Evolutionary conservation across 129 eudicot genomes (phyloP).

Genomic region (Daucus carota): DNA sequence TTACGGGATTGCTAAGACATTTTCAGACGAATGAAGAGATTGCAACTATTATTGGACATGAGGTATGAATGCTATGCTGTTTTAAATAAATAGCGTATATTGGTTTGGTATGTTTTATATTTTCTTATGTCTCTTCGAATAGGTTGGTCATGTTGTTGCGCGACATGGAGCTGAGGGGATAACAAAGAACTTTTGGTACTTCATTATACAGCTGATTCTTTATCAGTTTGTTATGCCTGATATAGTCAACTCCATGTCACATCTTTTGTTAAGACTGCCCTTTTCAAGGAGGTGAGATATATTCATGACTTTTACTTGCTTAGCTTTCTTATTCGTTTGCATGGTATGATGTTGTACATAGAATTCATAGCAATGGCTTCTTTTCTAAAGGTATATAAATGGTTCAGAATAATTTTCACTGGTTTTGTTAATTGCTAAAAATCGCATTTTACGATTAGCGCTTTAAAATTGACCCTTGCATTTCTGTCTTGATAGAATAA

Average conservation of each 20-base stretch:
- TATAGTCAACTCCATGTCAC: slow-evolving; percentile 70
- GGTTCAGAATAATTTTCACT: too few relatives aligned
- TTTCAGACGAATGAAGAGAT: slow-evolving; percentile 66
- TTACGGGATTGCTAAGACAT: slow-evolving; percentile 74
- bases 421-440: too few relatives aligned
- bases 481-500: too few relatives aligned
- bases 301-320: background rate
- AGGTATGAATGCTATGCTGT: slow-evolving; percentile 32
- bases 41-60: slow-evolving; percentile 94
- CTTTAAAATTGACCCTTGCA: too few relatives aligned
- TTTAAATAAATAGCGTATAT: background rate
- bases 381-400: too few relatives aligned
- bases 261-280: slow-evolving; percentile 73
- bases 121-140: slow-evolving; percentile 14
- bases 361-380: background rate
- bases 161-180: slow-evolving; percentile 83
- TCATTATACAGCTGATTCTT: slow-evolving; percentile 52
- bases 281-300: slow-evolving; percentile 66
- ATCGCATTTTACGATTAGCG: too few relatives aligned
- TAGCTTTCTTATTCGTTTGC: background rate
- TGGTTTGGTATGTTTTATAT: background rate
- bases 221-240: slow-evolving; percentile 74
- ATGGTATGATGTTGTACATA: too few relatives aligned
- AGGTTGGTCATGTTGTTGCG: slow-evolving; percentile 96
- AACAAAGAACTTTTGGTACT: slow-evolving; percentile 75